A percentile compares a stretch with the other conserved stretches of the same genome.
Conservation (phyloP, 1,284 basidiomycete genomes). For the Papiliotrema flavescens region DNA sequence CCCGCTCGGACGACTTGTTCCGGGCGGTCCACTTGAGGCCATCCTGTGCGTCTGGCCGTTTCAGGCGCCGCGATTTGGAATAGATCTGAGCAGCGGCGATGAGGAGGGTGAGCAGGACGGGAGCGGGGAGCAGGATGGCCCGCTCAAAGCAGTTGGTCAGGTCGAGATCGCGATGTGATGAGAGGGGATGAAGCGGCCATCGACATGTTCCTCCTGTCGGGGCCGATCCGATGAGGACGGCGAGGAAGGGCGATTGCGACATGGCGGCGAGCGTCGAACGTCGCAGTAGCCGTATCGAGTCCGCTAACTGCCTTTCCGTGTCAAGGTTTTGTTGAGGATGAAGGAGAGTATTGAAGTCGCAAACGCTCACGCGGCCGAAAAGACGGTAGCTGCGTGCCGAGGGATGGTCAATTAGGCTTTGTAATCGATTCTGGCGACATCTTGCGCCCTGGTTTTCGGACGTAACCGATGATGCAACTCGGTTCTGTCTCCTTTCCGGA, state of each 20-base stretch:
- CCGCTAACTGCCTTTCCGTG: too few species aligned
- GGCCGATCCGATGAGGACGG: background rate
- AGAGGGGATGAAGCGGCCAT: conserved; percentile 48
- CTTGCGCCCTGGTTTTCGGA: too few species aligned
- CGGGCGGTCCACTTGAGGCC: conserved; percentile 29
- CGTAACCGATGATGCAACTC: too few species aligned
- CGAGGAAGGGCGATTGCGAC: conserved; percentile 6
- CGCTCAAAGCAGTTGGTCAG: conserved; percentile 80
- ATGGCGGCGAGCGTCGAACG: background rate
- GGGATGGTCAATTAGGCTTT: too few species aligned
- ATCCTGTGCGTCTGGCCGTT: conserved; percentile 13
- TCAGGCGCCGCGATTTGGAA: conserved; percentile 38
- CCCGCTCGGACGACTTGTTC: conserved; percentile 51
- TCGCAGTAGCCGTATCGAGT: background rate
- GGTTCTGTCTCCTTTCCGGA: too few species aligned
- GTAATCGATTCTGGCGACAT: too few species aligned
- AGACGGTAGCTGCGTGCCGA: too few species aligned
- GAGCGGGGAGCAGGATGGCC: conserved; percentile 58
- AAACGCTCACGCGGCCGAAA: too few species aligned
- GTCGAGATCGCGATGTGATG: conserved; percentile 66
- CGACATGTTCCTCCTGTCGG: conserved; percentile 12
- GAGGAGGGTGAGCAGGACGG: conserved; percentile 56
- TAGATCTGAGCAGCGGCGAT: conserved; percentile 49
- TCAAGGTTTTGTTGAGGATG: too few species aligned
- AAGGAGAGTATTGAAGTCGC: too few species aligned